Base-by-base conservation (phyloP, 2,329 filamentous ascomycete species). In the Coniochaeta sp. region DNA sequence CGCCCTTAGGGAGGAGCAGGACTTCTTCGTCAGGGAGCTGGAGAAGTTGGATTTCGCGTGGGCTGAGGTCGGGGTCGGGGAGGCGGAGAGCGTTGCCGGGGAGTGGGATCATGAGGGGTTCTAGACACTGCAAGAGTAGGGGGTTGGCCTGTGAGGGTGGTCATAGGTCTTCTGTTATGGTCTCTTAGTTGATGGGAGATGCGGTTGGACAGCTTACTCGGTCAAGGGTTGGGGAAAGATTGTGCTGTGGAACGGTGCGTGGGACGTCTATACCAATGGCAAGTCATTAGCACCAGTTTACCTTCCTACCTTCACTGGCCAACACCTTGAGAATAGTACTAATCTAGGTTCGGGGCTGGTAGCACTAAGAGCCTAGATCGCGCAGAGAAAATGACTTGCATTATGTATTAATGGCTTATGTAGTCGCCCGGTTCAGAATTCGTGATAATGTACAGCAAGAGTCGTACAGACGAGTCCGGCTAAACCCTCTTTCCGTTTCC, bases 11-110 rank as follows among this genome's bases (percentile, higher is more conserved):
- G 88, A 90, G 69, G 88, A 92, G 73, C 83, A 89, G 64, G 89
- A 93, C 69, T 93, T 93, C 71, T 93, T 93, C 70, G 82, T 85
- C 40, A 79, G 89, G 28, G 90, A 93, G 74, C 76, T 93, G 58
- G 89, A 93, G 70, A 89, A 85, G 71, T 80, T 90, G 71, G 88
- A 87, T 60, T 67, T 80, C 57, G 73, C 73, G 60, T 84, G 79
- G 75, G 73, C 68, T 16, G 80, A 81, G 19, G 62, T 73, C 55
- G 73, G 68, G 2, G 67, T 65, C 33, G 66, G 66, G n/a, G 71
- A 72, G 50, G 72, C 65, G 59, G 65, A 57, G 24, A 52, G 47
- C 31, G 47, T 52, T 61, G 26, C 34, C 62, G 60, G 59, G 62
- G 66, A 68, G 52, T 66, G 64, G 66, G 64, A 67, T 3, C 9